Evolutionary conservation across 2,329 filamentous ascomycete species (phyloP).

Genomic region (Tolypocladium guangdongense): DNA sequence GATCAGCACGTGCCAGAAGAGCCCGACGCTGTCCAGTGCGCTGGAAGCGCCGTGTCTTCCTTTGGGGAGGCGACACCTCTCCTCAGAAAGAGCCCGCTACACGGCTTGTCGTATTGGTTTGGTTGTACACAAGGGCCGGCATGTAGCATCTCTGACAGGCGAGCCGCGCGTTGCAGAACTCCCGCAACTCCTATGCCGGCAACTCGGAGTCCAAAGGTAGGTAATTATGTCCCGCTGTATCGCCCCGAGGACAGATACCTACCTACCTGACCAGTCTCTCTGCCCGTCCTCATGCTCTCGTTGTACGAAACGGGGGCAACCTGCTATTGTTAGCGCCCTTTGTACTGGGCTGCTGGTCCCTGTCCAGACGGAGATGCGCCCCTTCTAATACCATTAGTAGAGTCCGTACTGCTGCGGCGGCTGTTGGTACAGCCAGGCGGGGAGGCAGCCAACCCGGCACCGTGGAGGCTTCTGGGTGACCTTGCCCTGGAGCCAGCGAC

Average conservation of each 20-base stretch:
- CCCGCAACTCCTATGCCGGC: neutral
- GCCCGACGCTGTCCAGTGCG: neutral
- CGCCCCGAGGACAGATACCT: neutral
- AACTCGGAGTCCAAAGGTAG: neutral
- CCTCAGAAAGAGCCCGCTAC: neutral
- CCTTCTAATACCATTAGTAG: neutral
- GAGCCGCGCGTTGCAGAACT: neutral
- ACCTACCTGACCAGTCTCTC: too few relatives aligned
- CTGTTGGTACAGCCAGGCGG: neutral
- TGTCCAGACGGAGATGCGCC: neutral
- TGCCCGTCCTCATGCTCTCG: neutral
- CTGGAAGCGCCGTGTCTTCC: neutral
- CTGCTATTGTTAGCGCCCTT: constrained; percentile 1
- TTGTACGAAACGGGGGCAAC: neutral
- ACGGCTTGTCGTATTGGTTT: neutral
- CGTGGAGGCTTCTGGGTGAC: neutral
- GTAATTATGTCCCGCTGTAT: neutral
- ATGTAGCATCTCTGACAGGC: neutral
- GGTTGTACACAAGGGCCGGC: neutral
- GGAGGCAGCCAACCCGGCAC: neutral
- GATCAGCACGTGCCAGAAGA: neutral
- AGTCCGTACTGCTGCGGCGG: neutral
- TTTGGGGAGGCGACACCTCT: neutral
- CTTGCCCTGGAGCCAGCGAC: neutral
- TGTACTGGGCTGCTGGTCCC: neutral